Evolutionary conservation across 169 alveolate species (phyloP).

Genomic region (Amoebophrya sp.): DNA sequence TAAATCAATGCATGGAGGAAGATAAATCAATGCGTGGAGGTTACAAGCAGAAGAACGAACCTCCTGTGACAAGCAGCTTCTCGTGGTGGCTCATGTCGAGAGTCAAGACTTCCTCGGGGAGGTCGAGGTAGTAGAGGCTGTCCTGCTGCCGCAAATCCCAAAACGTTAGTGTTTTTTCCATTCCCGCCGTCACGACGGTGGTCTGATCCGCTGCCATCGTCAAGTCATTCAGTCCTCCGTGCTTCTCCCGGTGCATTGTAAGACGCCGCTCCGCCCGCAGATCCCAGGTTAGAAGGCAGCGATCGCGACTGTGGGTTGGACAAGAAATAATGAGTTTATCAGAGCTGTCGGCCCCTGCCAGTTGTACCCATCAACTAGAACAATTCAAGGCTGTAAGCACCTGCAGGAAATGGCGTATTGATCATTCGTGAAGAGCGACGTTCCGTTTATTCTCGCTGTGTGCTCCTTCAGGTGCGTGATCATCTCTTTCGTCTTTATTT

Average conservation of each 20-base stretch:
- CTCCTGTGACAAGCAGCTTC: background rate
- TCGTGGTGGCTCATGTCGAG: background rate
- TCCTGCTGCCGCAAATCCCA: constrained; percentile 64
- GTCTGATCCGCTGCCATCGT: constrained; percentile 42
- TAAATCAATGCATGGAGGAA: too few species aligned
- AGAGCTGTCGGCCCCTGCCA: too few species aligned
- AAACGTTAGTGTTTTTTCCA: constrained; percentile 57
- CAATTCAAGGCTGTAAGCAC: too few species aligned
- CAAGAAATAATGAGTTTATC: too few species aligned
- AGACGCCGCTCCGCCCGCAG: constrained; percentile 56
- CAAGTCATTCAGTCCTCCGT: constrained; percentile 64
- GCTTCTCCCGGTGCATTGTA: constrained; percentile 55
- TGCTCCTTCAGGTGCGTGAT: constrained; percentile 66
- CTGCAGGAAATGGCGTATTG: constrained; percentile 45
- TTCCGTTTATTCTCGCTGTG: constrained; percentile 51
- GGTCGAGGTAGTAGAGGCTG: constrained; percentile 26
- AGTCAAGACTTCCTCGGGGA: background rate
- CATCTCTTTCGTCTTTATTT: constrained; percentile 59
- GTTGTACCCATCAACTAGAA: too few species aligned
- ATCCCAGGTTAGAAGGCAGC: constrained; percentile 56
- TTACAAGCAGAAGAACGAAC: background rate
- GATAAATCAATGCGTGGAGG: too few species aligned
- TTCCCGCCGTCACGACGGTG: constrained; percentile 53
- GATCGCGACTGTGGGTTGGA: constrained; percentile 56
- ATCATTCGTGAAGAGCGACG: constrained; percentile 51